Evolutionary conservation across 192 early-diverging fungal species (phyloP).

Genomic region (Rhizophagus sp.): DNA sequence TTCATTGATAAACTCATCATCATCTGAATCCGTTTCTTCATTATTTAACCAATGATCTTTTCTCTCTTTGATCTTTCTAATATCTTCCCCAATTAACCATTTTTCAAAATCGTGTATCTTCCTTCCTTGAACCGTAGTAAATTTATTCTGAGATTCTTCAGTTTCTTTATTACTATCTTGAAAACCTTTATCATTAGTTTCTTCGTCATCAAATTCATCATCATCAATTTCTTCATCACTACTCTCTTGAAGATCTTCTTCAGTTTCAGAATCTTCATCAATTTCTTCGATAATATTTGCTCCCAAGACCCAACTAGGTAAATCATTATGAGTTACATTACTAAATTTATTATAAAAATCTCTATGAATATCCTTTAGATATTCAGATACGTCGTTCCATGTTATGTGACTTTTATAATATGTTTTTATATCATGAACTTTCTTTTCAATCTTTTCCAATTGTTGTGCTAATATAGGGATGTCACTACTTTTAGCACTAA

Average conservation of each 20-base stretch:
- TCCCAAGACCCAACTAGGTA: neutral
- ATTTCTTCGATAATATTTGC: neutral
- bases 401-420: neutral
- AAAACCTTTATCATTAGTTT: too few species aligned
- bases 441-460: neutral
- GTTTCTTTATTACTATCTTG: too few species aligned
- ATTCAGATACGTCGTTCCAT: slow-evolving; percentile 28
- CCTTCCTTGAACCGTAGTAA: neutral
- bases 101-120: slow-evolving; percentile 6
- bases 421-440: slow-evolving; percentile 16
- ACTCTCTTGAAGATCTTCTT: too few species aligned
- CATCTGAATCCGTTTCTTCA: too few species aligned
- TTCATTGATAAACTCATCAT: neutral
- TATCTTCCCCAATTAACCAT: slow-evolving; percentile 22
- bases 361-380: slow-evolving; percentile 2
- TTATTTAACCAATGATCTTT: too few species aligned
- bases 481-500: neutral
- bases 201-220: too few species aligned
- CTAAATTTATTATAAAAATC: slow-evolving; percentile 27
- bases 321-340: neutral
- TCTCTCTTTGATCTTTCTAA: too few species aligned
- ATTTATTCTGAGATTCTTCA: too few species aligned
- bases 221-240: too few species aligned
- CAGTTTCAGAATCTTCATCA: too few species aligned
- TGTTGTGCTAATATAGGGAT: neutral